These are phyloP conservation scores for Bifiguratus adelaidae DNA, from an alignment of 192 early-diverging fungal species.

Conservation along the genomic window DNA sequence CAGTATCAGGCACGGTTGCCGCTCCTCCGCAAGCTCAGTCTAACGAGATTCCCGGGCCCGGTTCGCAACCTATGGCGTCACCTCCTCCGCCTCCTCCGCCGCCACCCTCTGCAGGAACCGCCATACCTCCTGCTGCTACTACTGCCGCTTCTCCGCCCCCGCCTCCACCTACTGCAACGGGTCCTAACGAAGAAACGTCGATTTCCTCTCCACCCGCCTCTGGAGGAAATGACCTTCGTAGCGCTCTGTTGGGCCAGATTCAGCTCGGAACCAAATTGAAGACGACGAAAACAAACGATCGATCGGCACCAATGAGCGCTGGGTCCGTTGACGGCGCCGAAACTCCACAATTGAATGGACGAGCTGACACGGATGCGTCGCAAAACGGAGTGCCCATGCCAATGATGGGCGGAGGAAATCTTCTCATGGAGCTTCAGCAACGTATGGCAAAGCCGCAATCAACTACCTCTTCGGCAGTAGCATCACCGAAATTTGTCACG, in stretches of 20 bases:
- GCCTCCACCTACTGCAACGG: neutral
- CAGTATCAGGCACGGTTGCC: too few species aligned
- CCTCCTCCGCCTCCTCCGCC: neutral
- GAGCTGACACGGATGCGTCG: too few species aligned
- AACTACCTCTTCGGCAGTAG: too few species aligned
- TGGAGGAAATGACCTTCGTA: neutral
- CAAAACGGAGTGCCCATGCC: constrained; percentile 13
- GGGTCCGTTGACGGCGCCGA: constrained; percentile 29
- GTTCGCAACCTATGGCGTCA: neutral
- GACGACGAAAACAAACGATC: constrained; percentile 55
- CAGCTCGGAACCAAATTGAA: constrained; percentile 50
- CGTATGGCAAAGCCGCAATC: constrained; percentile 15
- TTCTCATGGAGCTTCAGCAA: constrained; percentile 51
- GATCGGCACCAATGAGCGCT: constrained; percentile 27
- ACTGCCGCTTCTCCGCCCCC: neutral
- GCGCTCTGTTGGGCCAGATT: constrained; percentile 57
- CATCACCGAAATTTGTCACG: too few species aligned
- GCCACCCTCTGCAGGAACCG: neutral
- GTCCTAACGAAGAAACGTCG: neutral
- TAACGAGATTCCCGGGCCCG: neutral
- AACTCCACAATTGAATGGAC: too few species aligned
- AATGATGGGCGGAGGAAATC: constrained; percentile 37
- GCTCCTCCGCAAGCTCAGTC: too few species aligned
- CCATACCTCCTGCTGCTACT: neutral
- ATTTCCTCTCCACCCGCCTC: neutral